Base-by-base conservation (phyloP, 2,329 filamentous ascomycete species). In the Raffaelea deltoideospora region DNA sequence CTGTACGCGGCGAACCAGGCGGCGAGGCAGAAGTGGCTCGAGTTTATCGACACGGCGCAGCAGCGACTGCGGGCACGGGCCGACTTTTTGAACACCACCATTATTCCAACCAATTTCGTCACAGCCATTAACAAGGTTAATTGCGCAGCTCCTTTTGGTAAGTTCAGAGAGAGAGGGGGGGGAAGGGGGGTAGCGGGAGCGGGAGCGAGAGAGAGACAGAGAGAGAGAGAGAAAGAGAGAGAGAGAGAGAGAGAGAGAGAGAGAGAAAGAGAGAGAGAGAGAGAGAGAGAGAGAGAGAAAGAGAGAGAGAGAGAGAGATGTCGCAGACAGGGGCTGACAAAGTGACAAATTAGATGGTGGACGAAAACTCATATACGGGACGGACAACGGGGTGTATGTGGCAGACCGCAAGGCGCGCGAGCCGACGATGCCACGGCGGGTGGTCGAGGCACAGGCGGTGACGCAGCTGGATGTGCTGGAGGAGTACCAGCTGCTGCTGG, bases 381-480 rank as follows among this genome's bases (percentile, higher is more conserved):
- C 90, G 14, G 90, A 98, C 57, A 84, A 77, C 50, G 90, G 90
- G 41, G 83, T 98, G 34, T 98, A 85, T 55, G 67, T 96, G 21
- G 86, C 83, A 26, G 90, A 98, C 49, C 79, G 90, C 37, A 88
- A 85, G 63, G 78, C 81, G 30, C 92, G 85, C 57, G 86, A 94
- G 60, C 77, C 55, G 64, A 70, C 53, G 58, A 68, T 75, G 49
- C 90, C 90, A 6, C 78, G 76, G 48, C 76, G 85, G 37, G 85
- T 94, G 24, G 69, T 98, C 38, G 90, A 98, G 52, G 76, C 77
- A 38, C 79, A 79, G 42, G 77, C 77, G 41, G 90, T 98, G 20
- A 94, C 88, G 1, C 90, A 98, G 55, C 80, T 98, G 43, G 90
- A 98, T 53, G 87, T 94, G 7, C 67, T 98, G 30, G 90, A 98